Evolutionary conservation across 1,284 basidiomycete genomes (phyloP).

Genomic region (Moniliophthora roreri): DNA sequence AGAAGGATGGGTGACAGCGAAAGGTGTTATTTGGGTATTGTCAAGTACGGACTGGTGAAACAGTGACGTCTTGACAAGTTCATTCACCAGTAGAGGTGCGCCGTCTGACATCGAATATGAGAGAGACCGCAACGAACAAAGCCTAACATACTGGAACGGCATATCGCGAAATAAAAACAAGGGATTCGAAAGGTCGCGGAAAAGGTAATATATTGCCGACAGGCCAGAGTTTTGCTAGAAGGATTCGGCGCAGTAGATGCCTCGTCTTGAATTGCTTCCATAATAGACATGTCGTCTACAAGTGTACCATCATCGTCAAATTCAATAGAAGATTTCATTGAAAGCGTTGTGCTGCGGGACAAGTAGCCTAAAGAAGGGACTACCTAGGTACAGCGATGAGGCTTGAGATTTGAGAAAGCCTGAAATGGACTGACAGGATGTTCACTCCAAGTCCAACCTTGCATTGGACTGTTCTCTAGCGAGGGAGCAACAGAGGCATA

Average conservation of each 20-base stretch:
- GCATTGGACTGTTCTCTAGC: constrained; percentile 16
- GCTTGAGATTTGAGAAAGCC: constrained; percentile 8
- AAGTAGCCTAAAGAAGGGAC: constrained; percentile 47
- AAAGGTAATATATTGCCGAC: constrained; percentile 65
- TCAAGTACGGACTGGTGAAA: constrained; percentile 52
- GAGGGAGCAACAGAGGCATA: constrained; percentile 14
- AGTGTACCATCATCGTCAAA: constrained; percentile 17
- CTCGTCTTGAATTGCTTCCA: constrained; percentile 35
- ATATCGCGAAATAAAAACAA: constrained; percentile 73
- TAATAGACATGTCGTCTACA: not conserved
- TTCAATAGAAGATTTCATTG: constrained; percentile 4
- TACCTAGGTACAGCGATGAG: constrained; percentile 22
- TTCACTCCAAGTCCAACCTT: constrained; percentile 59
- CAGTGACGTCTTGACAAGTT: constrained; percentile 56
- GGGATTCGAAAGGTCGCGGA: constrained; percentile 78
- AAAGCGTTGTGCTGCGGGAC: constrained; percentile 30
- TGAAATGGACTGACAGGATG: constrained; percentile 20
- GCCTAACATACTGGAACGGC: constrained; percentile 57
- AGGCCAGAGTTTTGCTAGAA: constrained; percentile 32
- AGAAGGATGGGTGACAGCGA: constrained; percentile 48
- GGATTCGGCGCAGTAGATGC: constrained; percentile 26
- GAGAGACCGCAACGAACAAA: constrained; percentile 4
- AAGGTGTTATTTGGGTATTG: constrained; percentile 45
- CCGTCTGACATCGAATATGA: constrained; percentile 50
- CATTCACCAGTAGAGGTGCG: constrained; percentile 52